phyloP scores from a whole-genome alignment of 192 early-diverging fungal genomes.

The Borealophlyctis nickersoniae region DNA sequence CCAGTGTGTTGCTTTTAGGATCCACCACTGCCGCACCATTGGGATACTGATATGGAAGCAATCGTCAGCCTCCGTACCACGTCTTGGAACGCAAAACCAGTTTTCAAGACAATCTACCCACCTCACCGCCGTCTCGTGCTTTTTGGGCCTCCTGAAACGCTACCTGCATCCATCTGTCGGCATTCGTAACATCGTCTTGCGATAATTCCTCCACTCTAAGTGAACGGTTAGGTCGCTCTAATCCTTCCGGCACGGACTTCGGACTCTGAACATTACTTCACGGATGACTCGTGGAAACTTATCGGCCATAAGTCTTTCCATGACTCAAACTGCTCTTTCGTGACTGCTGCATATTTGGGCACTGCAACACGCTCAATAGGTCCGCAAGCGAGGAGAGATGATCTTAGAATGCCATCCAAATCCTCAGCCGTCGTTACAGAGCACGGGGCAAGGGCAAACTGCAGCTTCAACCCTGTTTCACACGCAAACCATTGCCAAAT shows the following conservation, averaged over 20 bases:
- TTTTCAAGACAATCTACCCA: neutral
- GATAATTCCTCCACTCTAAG: neutral
- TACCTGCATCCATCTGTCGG: constrained; percentile 9
- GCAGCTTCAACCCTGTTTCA: neutral
- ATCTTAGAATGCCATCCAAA: neutral
- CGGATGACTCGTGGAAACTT: constrained; percentile 53
- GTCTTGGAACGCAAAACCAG: neutral
- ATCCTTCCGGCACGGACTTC: too few species aligned
- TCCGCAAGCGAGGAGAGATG: neutral
- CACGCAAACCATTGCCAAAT: neutral
- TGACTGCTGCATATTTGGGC: constrained; percentile 62
- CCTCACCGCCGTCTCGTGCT: neutral
- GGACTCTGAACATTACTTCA: constrained; percentile 5
- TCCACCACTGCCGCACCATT: constrained; percentile 56
- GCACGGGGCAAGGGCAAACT: constrained; percentile 11
- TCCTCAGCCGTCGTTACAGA: constrained; percentile 7
- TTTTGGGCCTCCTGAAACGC: constrained; percentile 5
- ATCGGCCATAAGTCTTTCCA: constrained; percentile 85
- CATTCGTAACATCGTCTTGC: constrained; percentile 5
- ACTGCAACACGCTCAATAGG: constrained; percentile 38
- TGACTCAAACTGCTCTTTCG: constrained; percentile 64
- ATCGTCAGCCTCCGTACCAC: constrained; percentile 1
- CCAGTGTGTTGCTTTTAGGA: constrained; percentile 40
- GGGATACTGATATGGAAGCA: constrained; percentile 22
- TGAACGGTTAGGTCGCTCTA: too few species aligned